Evolutionary conservation across 805 yeast species (phyloP).

Genomic region (Candida jianshihensis): DNA sequence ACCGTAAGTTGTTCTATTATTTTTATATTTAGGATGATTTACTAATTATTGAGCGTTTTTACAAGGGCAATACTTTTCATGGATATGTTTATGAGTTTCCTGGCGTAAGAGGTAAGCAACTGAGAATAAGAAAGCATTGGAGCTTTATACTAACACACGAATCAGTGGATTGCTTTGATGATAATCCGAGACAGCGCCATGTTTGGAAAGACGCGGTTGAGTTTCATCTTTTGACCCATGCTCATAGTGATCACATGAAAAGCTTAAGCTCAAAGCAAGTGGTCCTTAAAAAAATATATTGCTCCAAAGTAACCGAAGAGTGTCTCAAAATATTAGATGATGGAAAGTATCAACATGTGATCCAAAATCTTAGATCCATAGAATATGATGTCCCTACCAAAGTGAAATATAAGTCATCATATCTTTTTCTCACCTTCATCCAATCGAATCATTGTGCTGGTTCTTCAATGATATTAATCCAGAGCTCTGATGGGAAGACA

Average conservation of each 20-base stretch:
- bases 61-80: conserved; percentile 26
- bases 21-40: no score
- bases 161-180: conserved; percentile 22
- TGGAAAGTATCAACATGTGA: conserved; percentile 7
- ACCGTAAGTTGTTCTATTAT: no score
- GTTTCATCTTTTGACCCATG: conserved; percentile 40
- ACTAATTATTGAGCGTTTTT: no score
- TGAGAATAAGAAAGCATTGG: not conserved
- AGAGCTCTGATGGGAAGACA: conserved; percentile 14
- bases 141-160: conserved; percentile 2
- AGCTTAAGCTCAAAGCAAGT: conserved; percentile 36
- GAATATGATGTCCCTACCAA: conserved; percentile 13
- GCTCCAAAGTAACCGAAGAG: conserved; percentile 36
- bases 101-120: conserved; percentile 31
- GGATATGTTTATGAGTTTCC: conserved; percentile 45
- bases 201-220: conserved; percentile 1
- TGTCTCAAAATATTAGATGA: conserved; percentile 2
- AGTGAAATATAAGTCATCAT: conserved; percentile 12
- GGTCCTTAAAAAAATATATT: conserved; percentile 37
- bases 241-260: conserved; percentile 46
- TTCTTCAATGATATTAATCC: conserved; percentile 45
- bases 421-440: conserved; percentile 34
- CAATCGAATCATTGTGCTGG: conserved; percentile 58
- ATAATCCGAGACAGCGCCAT: conserved; percentile 12
- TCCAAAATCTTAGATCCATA: conserved; percentile 12